These are phyloP conservation scores for Leccinum arenicola DNA, from an alignment of 768 basidiomycete genomes.

Conservation along the genomic window DNA sequence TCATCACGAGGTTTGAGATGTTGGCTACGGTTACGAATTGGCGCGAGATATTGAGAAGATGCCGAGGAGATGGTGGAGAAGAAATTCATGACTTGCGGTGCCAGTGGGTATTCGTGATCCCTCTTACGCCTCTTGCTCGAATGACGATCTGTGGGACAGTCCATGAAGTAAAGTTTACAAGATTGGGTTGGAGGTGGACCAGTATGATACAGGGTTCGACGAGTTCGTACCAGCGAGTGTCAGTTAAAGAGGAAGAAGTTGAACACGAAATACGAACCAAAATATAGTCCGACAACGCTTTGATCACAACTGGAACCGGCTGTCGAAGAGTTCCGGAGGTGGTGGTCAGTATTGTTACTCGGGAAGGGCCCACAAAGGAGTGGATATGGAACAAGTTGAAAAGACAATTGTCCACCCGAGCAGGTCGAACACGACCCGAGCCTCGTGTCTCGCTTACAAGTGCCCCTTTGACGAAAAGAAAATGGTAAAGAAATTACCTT, in stretches of 20 bases:
- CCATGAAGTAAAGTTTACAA: constrained; percentile 33
- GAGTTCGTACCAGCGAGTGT: too few species aligned
- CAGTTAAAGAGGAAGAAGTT: constrained; percentile 8
- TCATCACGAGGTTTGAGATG: constrained; percentile 46
- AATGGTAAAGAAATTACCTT: constrained; percentile 41
- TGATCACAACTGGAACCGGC: constrained; percentile 25
- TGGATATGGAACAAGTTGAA: constrained; percentile 22
- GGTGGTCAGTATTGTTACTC: constrained; percentile 18
- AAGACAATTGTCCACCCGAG: constrained; percentile 27
- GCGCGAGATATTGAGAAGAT: constrained; percentile 43
- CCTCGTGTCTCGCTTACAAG: constrained; percentile 27
- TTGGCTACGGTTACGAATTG: constrained; percentile 49
- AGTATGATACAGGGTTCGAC: too few species aligned
- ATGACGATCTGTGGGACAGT: constrained; percentile 39
- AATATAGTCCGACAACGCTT: constrained; percentile 20
- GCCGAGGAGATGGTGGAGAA: constrained; percentile 41
- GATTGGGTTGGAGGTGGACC: constrained; percentile 1
- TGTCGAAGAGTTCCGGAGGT: constrained; percentile 16
- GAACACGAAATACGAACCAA: constrained; percentile 30
- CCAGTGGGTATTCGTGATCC: constrained; percentile 28
- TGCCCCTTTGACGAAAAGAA: constrained; percentile 5
- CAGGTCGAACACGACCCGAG: constrained; percentile 11
- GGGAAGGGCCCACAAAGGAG: constrained; percentile 16
- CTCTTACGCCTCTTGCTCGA: constrained; percentile 48
- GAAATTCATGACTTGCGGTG: constrained; percentile 51